These are phyloP conservation scores for Davidsoniella eucalypti DNA, from an alignment of 2,329 filamentous ascomycete genomes.

Conservation along the genomic window DNA sequence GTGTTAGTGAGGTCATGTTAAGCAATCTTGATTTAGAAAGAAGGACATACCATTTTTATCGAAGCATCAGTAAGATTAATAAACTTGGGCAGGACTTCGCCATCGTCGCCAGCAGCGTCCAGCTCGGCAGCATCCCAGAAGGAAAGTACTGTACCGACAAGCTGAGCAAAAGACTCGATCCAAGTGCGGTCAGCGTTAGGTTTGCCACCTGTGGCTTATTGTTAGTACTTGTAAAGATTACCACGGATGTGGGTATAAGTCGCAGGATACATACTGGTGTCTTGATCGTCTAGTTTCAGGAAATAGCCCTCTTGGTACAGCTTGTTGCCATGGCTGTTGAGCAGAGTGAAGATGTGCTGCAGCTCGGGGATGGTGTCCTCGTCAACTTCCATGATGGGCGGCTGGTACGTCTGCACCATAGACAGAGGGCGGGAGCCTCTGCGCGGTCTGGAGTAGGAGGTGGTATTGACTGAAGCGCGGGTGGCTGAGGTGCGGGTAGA, in stretches of 20 bases:
- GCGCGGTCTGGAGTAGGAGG: slow-evolving; percentile 24
- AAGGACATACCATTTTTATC: slow-evolving; percentile 70
- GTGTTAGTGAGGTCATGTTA: background rate
- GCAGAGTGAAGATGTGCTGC: slow-evolving; percentile 79
- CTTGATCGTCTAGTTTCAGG: slow-evolving; percentile 87
- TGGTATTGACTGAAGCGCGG: slow-evolving; percentile 1
- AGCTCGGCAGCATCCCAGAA: slow-evolving; percentile 90
- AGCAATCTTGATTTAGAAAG: background rate
- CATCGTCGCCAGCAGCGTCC: slow-evolving; percentile 70
- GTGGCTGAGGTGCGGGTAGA: slow-evolving; percentile 18
- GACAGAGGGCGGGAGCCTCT: slow-evolving; percentile 57
- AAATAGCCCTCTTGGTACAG: slow-evolving; percentile 97
- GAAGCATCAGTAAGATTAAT: slow-evolving; percentile 96
- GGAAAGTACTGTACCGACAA: slow-evolving; percentile 87
- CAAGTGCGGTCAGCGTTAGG: slow-evolving; percentile 76
- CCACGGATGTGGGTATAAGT: background rate
- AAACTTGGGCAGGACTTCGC: slow-evolving; percentile 76
- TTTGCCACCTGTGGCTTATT: slow-evolving; percentile 49
- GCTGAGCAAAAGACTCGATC: slow-evolving; percentile 93
- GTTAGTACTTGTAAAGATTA: slow-evolving; percentile 15
- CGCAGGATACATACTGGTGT: slow-evolving; percentile 50
- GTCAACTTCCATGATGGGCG: slow-evolving; percentile 69
- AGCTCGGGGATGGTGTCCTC: slow-evolving; percentile 83
- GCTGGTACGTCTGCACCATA: slow-evolving; percentile 73
- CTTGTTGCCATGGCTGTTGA: slow-evolving; percentile 93